Evolutionary conservation across 2,329 filamentous ascomycete species (phyloP), one percentile per base, ranked within the genome.

Genomic region (Xylaria arbuscula): DNA sequence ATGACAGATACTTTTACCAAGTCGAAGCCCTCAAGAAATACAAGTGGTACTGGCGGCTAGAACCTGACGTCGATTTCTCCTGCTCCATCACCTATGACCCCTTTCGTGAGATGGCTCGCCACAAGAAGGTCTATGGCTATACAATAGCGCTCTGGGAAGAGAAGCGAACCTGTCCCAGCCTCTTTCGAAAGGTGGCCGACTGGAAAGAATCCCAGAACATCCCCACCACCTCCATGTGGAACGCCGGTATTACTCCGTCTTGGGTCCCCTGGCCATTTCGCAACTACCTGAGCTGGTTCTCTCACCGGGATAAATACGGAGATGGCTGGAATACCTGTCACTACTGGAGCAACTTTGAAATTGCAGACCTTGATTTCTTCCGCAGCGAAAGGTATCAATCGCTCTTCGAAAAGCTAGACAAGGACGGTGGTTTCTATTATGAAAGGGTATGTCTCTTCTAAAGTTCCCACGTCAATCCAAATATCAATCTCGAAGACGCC

Each of bases 301-400:
- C 79, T 15, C 79, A 83, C 68, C 78, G 80, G 54, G 80, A 83
- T 66, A 70, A 74, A 5, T 66, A 77, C 36, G 82, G 82, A 17
- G 82, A 84, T 68, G 69, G 72, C 19, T 84, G 82, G 82, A 83
- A 80, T 71, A 71, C 80, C 36, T 84, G 82, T 68, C 82, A 84
- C 66, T 84, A 83, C 70, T 84, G 82, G 82, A 83, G 81, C 66
- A 84, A 84, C 63, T 84, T 84, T 60, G 82, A 84, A 72, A 83
- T 84, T 67, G 82, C 81, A 28, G 77, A 82, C 63, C 77, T 84
- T 67, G 81, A 83, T 62, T 83, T 83, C 64, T 84, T 83, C 74
- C 78, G 82, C 11, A 75, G 77, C 24, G 72, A 73, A 34, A 74
- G 75, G 53, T 84, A 84, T 65, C 81, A 82, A 69, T 78, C 80